Base-by-base conservation (phyloP, 1,139 yeast species). In the Scheffersomyces illinoinensis region DNA sequence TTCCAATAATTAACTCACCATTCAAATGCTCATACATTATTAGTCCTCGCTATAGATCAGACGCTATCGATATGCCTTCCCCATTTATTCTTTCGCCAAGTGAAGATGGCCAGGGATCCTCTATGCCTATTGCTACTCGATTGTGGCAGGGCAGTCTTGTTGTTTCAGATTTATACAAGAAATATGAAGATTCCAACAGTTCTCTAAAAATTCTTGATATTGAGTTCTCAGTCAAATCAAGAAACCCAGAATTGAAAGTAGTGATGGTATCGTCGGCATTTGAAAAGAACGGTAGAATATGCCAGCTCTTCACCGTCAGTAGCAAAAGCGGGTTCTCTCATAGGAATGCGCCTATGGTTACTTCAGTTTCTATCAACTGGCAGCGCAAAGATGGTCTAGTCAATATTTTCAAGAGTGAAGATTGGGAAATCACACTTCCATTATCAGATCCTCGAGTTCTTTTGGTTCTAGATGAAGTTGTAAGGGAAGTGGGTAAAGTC, bases 401-500 rank as follows among this genome's bases (percentile, higher is more conserved):
- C 1, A 78, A 78, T 59, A 65, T 57, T 4, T 81, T 66, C 56
- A 64, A 61, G 3, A 73, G 77, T 17, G 74, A 71, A 7, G 75
- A 80, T 33, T 80, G 84, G 83, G 85, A 82, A 54, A 73, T 87
- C 7, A 74, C 80, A 0, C 70, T 90, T 17, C 91, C 93, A 1
- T 76, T 87, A 53, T 80, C 87, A 53, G 95, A 89, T 66, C 96
- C 96, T 1, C 73, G 96, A 54, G 87, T 88, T 0, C 71, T 90
- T 47, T 77, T 87, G 4, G 71, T 68, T 33, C 66, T 78, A 1
- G 71, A 68, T 47, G 57, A 62, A 3, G 61, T 64, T 0, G 62
- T 61, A 2, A 60, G 63, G 0, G 62, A 64, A 1, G 58, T 56
- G 8, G 65, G 63, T 17, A 64, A 60, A 17, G 64, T 76, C 47